Percentiles rank a stretch among this genome's conserved stretches.
Evolutionary conservation across 768 basidiomycete genomes (phyloP).

Genomic region (Strobilomyces echinocephalus): DNA sequence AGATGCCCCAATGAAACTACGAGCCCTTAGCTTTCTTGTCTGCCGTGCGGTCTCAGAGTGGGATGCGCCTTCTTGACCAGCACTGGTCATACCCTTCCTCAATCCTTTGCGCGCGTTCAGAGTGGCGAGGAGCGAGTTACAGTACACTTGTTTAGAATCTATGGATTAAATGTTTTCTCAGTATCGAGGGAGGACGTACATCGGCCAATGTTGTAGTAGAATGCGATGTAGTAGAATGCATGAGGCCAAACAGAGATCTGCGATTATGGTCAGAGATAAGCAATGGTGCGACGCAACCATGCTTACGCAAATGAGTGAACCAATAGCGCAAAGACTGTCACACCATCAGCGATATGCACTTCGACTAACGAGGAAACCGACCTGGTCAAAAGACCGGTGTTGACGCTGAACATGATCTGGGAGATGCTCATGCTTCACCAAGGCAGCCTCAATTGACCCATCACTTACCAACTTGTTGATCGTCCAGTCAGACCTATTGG

Average conservation of each 20-base stretch:
- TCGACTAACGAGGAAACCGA: neutral
- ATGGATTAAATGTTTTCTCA: neutral
- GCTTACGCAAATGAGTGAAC: conserved; percentile 47
- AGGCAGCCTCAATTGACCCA: neutral
- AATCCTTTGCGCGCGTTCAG: conserved; percentile 53
- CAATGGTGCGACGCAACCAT: too few species aligned
- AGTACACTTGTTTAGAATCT: conserved; percentile 40
- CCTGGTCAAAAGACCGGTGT: conserved; percentile 34
- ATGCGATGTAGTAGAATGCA: conserved; percentile 54
- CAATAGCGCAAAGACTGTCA: conserved; percentile 45
- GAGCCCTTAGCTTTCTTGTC: conserved; percentile 3
- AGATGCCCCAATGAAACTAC: neutral
- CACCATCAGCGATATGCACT: conserved; percentile 2
- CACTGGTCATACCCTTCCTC: conserved; percentile 15
- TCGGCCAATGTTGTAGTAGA: conserved; percentile 57
- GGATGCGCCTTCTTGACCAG: conserved; percentile 8
- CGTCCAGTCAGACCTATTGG: conserved; percentile 40
- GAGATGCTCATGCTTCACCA: neutral
- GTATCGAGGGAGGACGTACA: conserved; percentile 34
- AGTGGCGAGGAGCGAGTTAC: conserved; percentile 56
- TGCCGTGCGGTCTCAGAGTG: conserved; percentile 2
- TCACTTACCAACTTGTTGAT: conserved; percentile 41
- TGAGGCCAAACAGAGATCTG: conserved; percentile 45
- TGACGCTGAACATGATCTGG: conserved; percentile 51
- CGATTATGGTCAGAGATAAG: neutral